phyloP scores from a whole-genome alignment of 2,329 filamentous ascomycete species.

The Venturia asperata region DNA sequence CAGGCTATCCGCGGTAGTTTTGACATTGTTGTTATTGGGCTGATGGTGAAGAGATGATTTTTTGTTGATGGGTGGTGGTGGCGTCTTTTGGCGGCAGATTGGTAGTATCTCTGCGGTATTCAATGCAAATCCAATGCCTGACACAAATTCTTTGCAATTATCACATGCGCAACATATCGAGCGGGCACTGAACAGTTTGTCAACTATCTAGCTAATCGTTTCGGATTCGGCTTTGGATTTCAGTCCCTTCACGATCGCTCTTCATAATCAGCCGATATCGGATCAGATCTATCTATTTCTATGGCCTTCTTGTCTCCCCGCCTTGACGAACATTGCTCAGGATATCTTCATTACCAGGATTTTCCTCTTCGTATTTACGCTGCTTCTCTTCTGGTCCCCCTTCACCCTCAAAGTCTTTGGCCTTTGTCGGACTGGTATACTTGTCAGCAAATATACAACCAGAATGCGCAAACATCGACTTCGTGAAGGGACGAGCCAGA shows the following conservation, averaged over 20 bases:
- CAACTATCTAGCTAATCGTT: too few species aligned
- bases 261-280: too few species aligned
- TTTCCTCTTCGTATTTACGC: constrained; percentile 31
- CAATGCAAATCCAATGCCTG: too few species aligned
- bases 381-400: constrained; percentile 44
- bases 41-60: neutral
- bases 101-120: too few species aligned
- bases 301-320: constrained; percentile 22
- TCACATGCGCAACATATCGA: too few species aligned
- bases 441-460: neutral
- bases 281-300: neutral
- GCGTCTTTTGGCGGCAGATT: too few species aligned
- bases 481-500: neutral
- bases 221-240: neutral
- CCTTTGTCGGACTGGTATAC: constrained; percentile 36
- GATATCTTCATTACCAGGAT: constrained; percentile 37
- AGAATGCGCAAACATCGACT: too few species aligned
- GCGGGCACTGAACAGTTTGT: too few species aligned
- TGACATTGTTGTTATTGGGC: neutral
- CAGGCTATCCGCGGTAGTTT: constrained; percentile 14
- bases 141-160: too few species aligned
- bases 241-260: neutral
- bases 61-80: too few species aligned
- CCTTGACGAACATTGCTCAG: constrained; percentile 35
- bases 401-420: constrained; percentile 42